phyloP scores from a whole-genome alignment of 2,329 filamentous ascomycete species.

The Lasiodiplodia hormozganensis region DNA sequence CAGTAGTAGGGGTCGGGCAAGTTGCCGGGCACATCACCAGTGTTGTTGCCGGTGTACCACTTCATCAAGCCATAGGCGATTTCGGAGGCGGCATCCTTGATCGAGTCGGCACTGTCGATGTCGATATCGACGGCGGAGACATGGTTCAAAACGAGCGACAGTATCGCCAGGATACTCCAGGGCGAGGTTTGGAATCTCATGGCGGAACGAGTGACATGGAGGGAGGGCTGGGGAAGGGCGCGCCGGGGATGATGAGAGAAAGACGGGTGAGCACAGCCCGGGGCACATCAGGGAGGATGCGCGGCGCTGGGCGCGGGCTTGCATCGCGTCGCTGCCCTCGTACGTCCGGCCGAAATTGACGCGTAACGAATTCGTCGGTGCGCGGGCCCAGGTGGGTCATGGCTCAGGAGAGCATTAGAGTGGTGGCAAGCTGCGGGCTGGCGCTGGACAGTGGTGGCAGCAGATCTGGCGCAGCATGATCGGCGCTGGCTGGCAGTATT shows the following conservation, averaged over 20 bases:
- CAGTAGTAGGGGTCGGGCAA: conserved; percentile 40
- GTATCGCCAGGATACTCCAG: conserved; percentile 29
- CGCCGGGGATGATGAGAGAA: conserved; percentile 24
- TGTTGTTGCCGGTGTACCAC: conserved; percentile 67
- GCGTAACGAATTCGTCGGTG: conserved; percentile 28
- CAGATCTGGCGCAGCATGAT: conserved; percentile 4
- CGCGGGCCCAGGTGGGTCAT: conserved; percentile 27
- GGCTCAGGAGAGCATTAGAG: conserved; percentile 16
- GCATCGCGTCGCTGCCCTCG: conserved; percentile 5
- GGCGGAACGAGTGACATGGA: conserved; percentile 29
- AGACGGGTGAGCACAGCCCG: conserved; percentile 18
- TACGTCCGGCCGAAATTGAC: conserved; percentile 30
- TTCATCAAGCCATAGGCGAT: conserved; percentile 54
- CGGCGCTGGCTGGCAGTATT: neutral
- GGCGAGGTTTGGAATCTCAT: conserved; percentile 25
- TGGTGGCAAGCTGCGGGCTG: conserved; percentile 4
- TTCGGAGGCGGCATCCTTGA: conserved; percentile 54
- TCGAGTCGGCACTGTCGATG: conserved; percentile 33
- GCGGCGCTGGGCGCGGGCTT: conserved; percentile 3
- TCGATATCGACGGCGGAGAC: conserved; percentile 28
- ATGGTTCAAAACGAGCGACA: conserved; percentile 29
- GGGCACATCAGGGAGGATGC: conserved; percentile 18
- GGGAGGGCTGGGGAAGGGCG: conserved; percentile 24
- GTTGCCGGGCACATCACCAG: conserved; percentile 62
- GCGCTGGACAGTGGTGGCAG: neutral